A percentile compares a stretch with the other conserved stretches of the same genome.
Conservation (phyloP, 2,329 filamentous ascomycete genomes). For the Cladosporium austrohemisphaericum region DNA sequence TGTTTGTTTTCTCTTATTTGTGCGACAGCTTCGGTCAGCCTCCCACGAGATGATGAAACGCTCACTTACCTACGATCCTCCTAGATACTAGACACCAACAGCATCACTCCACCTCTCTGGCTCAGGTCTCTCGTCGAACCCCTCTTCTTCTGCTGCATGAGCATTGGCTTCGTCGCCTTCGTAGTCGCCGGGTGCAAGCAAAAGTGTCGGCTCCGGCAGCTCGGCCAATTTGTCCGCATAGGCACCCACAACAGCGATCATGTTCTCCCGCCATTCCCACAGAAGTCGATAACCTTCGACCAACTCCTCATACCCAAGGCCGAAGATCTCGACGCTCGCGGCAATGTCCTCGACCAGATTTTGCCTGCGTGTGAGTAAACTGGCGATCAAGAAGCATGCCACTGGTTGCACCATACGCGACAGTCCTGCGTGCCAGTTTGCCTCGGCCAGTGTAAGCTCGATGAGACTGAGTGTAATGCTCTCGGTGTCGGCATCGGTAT, state of each 20-base stretch:
- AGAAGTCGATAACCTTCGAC: not conserved
- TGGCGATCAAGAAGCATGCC: conserved; percentile 14
- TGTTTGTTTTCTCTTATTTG: too few relatives aligned
- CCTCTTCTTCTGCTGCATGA: not conserved
- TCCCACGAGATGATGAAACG: too few relatives aligned
- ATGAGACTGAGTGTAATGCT: conserved; percentile 15
- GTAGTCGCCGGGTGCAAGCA: not conserved
- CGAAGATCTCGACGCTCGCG: not conserved
- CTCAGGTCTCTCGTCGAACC: conserved; percentile 2
- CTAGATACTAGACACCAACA: not conserved
- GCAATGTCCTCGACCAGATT: conserved; percentile 13
- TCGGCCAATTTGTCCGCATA: not conserved
- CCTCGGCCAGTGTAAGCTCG: conserved; percentile 12
- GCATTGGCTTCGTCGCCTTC: not conserved
- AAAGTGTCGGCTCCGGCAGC: conserved; percentile 1
- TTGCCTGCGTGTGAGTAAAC: conserved; percentile 12
- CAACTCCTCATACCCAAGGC: not conserved
- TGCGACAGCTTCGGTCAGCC: too few relatives aligned
- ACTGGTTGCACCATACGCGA: conserved; percentile 14
- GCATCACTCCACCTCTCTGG: not conserved
- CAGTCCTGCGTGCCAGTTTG: not conserved
- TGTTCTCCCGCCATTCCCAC: conserved; percentile 6
- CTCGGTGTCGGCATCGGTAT: conserved; percentile 13
- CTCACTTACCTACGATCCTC: too few relatives aligned
- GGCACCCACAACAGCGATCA: not conserved